A percentile compares a stretch with the other conserved stretches of the same genome.
phyloP scores from a whole-genome alignment of 305 asterid genomes.

The Salvia sclarea region DNA sequence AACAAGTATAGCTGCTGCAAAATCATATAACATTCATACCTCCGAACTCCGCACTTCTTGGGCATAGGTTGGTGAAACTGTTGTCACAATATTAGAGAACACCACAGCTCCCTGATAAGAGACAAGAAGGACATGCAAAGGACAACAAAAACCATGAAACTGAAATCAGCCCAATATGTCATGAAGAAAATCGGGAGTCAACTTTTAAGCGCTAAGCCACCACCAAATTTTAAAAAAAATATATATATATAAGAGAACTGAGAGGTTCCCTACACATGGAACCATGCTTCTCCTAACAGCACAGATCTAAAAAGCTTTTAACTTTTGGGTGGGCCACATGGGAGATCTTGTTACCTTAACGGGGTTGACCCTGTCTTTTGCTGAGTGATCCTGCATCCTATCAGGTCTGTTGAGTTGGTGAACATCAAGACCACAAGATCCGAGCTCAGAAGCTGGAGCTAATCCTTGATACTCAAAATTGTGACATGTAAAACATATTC shows the following conservation, averaged over 20 bases:
- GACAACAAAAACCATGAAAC: conserved; percentile 18
- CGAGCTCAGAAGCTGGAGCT: conserved; percentile 81
- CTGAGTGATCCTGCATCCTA: conserved; percentile 93
- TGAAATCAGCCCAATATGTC: conserved; percentile 23
- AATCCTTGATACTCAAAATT: conserved; percentile 99
- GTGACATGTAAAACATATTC: conserved; percentile 98
- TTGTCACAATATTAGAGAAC: conserved; percentile 93
- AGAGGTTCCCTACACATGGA: conserved; percentile 13
- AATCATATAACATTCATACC: conserved; percentile 50
- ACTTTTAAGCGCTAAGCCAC: background rate
- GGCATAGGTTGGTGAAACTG: conserved; percentile 98
- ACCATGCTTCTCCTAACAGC: conserved; percentile 10
- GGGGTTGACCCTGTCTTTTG: conserved; percentile 79
- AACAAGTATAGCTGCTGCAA: background rate
- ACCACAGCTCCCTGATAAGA: conserved; percentile 90
- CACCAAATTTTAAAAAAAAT: background rate
- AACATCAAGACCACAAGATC: conserved; percentile 96
- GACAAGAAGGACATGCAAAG: conserved; percentile 31
- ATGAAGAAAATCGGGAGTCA: conserved; percentile 1
- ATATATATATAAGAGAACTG: conserved; percentile 9
- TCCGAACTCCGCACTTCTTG: conserved; percentile 81
- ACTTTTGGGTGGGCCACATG: background rate
- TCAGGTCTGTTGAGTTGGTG: conserved; percentile 83
- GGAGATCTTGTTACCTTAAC: conserved; percentile 58
- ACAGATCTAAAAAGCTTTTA: conserved; percentile 9